Evolutionary conservation across 2,329 filamentous ascomycete species (phyloP).

Genomic region (Diplocarpon rosae): DNA sequence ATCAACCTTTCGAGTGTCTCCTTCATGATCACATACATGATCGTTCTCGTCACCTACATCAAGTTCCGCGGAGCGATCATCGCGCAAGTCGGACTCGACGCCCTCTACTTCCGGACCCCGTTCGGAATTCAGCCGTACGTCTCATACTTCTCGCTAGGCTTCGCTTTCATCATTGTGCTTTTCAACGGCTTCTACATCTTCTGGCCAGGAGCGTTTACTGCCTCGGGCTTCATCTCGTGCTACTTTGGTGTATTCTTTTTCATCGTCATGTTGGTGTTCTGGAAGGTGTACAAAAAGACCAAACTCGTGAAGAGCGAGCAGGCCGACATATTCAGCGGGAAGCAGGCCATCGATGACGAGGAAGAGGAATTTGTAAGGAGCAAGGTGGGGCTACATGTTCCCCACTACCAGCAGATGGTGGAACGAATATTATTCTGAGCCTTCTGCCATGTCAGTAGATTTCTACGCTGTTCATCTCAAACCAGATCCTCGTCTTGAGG

Average conservation of each 20-base stretch:
- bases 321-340: conserved; percentile 31
- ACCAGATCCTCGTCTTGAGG: too few species aligned
- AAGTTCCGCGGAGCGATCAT: conserved; percentile 40
- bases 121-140: conserved; percentile 37
- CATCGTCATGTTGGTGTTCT: conserved; percentile 35
- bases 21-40: conserved; percentile 35
- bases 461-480: too few species aligned
- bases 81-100: conserved; percentile 36
- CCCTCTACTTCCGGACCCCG: conserved; percentile 39
- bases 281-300: conserved; percentile 2
- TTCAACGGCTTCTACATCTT: conserved; percentile 48
- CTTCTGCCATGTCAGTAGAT: too few species aligned
- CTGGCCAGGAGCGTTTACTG: conserved; percentile 34
- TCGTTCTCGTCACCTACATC: conserved; percentile 36
- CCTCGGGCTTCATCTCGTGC: conserved; percentile 38
- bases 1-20: conserved; percentile 38
- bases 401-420: neutral
- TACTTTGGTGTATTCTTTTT: conserved; percentile 45
- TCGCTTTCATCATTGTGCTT: conserved; percentile 38
- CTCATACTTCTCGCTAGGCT: conserved; percentile 37
- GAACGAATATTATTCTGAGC: neutral
- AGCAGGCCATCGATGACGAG: conserved; percentile 5
- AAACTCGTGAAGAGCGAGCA: neutral
- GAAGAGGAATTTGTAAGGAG: conserved; percentile 1
- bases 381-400: neutral